Conservation (phyloP, 768 basidiomycete genomes). For the Agaricus subrufescens region DNA sequence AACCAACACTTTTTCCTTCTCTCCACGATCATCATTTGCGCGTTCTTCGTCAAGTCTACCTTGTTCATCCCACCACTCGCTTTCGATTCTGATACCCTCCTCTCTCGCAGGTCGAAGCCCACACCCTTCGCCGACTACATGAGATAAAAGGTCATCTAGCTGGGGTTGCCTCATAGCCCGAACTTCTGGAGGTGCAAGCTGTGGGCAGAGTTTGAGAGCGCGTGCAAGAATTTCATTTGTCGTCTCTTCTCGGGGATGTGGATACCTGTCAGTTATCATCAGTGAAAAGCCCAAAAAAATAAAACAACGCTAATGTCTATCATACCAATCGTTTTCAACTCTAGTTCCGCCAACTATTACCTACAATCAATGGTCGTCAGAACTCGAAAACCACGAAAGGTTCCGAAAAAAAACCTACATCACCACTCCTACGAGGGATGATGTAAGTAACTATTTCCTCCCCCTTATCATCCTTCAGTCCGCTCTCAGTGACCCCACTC, state of each 20-base stretch:
- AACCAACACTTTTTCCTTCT: slow-evolving; percentile 16
- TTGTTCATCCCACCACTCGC: slow-evolving; percentile 26
- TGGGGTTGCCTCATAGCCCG: slow-evolving; percentile 41
- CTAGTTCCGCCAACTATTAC: slow-evolving; percentile 62
- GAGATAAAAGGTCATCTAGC: slow-evolving; percentile 42
- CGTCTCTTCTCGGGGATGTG: slow-evolving; percentile 58
- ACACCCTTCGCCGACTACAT: slow-evolving; percentile 48
- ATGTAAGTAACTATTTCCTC: slow-evolving; percentile 49
- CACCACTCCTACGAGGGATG: slow-evolving; percentile 57
- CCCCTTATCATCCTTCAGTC: slow-evolving; percentile 24
- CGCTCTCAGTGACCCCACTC: slow-evolving; percentile 44
- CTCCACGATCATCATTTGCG: slow-evolving; percentile 13
- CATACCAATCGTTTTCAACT: slow-evolving; percentile 56
- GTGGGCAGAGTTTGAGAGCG: slow-evolving; percentile 47
- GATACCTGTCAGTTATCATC: slow-evolving; percentile 41
- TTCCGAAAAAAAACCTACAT: slow-evolving; percentile 26
- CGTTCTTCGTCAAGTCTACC: slow-evolving; percentile 3
- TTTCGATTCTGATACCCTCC: slow-evolving; percentile 57
- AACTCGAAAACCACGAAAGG: not conserved
- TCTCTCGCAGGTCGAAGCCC: slow-evolving; percentile 54
- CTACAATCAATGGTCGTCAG: slow-evolving; percentile 15
- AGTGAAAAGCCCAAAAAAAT: not conserved
- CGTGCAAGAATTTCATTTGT: slow-evolving; percentile 54
- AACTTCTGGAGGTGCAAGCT: slow-evolving; percentile 52
- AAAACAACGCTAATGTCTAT: not conserved